A percentile compares a stretch with the other conserved stretches of the same genome.
These are phyloP conservation scores for Diospyros lotus DNA, from an alignment of 148 eudicot genomes.

Conservation along the genomic window DNA sequence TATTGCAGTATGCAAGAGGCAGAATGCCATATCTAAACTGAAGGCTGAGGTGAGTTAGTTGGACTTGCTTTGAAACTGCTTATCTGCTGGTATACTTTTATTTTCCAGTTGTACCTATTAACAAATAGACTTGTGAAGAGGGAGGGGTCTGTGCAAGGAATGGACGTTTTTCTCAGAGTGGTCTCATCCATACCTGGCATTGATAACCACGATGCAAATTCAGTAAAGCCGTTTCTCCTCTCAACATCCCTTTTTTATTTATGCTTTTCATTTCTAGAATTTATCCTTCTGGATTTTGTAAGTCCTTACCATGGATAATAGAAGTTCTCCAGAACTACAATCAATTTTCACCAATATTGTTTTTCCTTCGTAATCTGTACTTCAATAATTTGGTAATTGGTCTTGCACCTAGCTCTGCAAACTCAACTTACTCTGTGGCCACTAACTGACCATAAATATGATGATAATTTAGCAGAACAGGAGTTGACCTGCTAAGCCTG, in stretches of 20 bases:
- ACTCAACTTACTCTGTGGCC: too few relatives aligned
- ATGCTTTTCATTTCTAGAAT: not conserved
- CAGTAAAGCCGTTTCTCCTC: slow-evolving; percentile 40
- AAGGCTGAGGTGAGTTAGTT: slow-evolving; percentile 66
- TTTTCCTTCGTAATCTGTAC: too few relatives aligned
- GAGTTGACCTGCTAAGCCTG: too few relatives aligned
- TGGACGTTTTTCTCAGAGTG: slow-evolving; percentile 74
- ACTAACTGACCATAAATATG: too few relatives aligned
- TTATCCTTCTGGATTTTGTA: not conserved
- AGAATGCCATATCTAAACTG: slow-evolving; percentile 66
- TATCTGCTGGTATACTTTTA: slow-evolving; percentile 8
- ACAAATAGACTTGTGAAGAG: slow-evolving; percentile 35
- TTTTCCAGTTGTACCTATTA: not conserved
- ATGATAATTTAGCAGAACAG: too few relatives aligned
- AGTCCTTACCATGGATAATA: not conserved
- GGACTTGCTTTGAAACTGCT: slow-evolving; percentile 10
- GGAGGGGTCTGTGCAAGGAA: slow-evolving; percentile 70
- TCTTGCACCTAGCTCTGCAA: too few relatives aligned
- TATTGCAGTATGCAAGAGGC: slow-evolving; percentile 74
- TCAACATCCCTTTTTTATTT: not conserved
- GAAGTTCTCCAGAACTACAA: too few relatives aligned
- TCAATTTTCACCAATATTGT: not conserved
- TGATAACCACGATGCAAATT: slow-evolving; percentile 87
- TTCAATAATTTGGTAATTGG: too few relatives aligned
- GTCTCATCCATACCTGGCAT: slow-evolving; percentile 81